Conservation (phyloP, 768 basidiomycete species). For the Kwoniella bestiolae region DNA sequence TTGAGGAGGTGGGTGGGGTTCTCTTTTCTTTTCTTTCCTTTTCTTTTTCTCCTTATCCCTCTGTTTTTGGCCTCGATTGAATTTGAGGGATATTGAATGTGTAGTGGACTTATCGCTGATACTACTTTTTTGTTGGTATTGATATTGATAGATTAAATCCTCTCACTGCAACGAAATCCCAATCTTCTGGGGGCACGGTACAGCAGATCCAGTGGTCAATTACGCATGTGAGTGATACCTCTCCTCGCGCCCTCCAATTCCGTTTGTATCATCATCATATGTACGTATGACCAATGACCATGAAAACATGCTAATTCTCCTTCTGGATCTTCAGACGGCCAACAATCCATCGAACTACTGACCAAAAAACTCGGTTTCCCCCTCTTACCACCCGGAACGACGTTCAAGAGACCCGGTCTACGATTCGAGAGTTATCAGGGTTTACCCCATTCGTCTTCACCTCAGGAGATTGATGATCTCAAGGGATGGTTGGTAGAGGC, state of each 20-base stretch:
- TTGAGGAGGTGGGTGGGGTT: slow-evolving; percentile 59
- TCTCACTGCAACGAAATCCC: slow-evolving; percentile 68
- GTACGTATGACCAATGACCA: no score
- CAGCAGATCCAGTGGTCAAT: slow-evolving; percentile 73
- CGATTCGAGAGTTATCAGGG: slow-evolving; percentile 71
- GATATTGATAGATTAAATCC: slow-evolving; percentile 64
- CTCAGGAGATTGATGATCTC: slow-evolving; percentile 72
- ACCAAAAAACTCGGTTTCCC: slow-evolving; percentile 64
- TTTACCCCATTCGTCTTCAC: slow-evolving; percentile 69
- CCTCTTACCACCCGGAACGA: slow-evolving; percentile 33
- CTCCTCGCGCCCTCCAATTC: no score
- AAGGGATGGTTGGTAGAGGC: slow-evolving; percentile 69
- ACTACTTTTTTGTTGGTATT: not conserved
- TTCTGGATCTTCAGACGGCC: slow-evolving; percentile 53
- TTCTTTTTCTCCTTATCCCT: not conserved
- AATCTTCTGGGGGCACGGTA: slow-evolving; percentile 87
- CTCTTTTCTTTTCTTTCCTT: not conserved
- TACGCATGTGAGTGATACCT: slow-evolving; percentile 58
- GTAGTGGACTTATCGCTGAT: slow-evolving; percentile 22
- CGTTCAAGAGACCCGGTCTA: slow-evolving; percentile 62
- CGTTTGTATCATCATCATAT: no score
- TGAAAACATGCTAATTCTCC: no score
- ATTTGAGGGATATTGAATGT: slow-evolving; percentile 11
- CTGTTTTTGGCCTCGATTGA: not conserved
- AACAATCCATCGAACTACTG: slow-evolving; percentile 66